Evolutionary conservation across 495 filamentous ascomycete genomes (phyloP), one percentile per base, ranked within the genome.

Genomic region (Podospora pseudoanserina): DNA sequence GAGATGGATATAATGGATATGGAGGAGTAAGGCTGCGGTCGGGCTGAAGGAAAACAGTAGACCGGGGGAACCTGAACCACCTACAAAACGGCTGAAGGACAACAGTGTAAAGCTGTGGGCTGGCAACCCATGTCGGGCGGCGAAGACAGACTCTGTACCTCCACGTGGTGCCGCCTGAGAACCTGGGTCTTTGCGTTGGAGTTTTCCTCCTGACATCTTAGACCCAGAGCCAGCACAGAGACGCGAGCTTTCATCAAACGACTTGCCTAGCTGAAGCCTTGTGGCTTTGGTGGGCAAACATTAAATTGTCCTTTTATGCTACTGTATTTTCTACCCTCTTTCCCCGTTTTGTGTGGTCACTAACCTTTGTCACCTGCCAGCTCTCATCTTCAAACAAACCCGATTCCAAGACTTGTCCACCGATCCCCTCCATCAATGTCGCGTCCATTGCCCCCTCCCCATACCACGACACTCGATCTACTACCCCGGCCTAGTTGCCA

Each of bases 101-200:
- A 58, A 58, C 56, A 27, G 19, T 20, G 5, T 18, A 58, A 58
- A 58, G 19, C 56, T 0, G 11, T 58, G 56, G 56, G 56, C 0
- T 58, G 56, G 19, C 56, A 58, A 58, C 56, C 56, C 56, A 58
- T 58, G 56, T 58, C n/a, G 56, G 56, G 56, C 56, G 56, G 56
- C 56, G 56, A 58, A 58, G 56, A 19, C 56, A 2, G 56, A 58
- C 56, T 58, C 56, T 58, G 19, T 27, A 27, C 56, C 56, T 58
- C 56, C 56, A 19, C 19, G 56, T 58, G 56, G 56, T 58, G 56
- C 56, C 19, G 56, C 56, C 56, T 58, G 56, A 18, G 18, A 58
- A 58, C 23, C 56, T 58, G 56, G 23, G 56, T 58, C 56, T 49
- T 58, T 58, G 56, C 5, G 13, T 27, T 58, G 56, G n/a, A 5